Conservation (phyloP, 306 rosid species). For the Ormosia emarginata region DNA sequence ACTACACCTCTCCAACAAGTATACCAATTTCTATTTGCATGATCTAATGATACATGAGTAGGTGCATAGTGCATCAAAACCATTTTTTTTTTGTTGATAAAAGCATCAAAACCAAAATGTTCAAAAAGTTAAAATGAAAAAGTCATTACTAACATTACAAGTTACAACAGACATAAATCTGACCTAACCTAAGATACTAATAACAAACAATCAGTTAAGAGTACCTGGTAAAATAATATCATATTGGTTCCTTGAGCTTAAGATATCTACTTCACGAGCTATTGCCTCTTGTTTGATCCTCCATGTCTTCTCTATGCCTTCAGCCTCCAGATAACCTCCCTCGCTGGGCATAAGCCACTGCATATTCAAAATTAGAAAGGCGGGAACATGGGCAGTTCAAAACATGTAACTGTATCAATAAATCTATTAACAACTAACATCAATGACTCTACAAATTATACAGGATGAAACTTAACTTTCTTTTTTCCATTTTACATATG, state of each 20-base stretch:
- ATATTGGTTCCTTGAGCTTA: constrained; percentile 60
- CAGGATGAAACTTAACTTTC: background rate
- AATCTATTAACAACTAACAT: background rate
- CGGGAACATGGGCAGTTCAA: background rate
- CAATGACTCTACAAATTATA: background rate
- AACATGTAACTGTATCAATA: background rate
- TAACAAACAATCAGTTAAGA: constrained; percentile 14
- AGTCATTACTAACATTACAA: background rate
- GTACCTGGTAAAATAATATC: constrained; percentile 82
- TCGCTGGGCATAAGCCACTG: constrained; percentile 92
- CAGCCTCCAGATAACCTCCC: constrained; percentile 78
- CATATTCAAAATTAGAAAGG: constrained; percentile 4
- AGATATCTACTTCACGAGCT: constrained; percentile 62
- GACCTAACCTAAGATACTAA: background rate
- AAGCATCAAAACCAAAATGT: background rate
- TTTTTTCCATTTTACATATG: background rate
- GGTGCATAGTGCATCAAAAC: background rate
- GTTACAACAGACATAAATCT: background rate
- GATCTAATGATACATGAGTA: background rate
- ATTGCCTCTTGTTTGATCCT: constrained; percentile 70
- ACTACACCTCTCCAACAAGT: background rate
- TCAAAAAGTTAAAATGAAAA: background rate
- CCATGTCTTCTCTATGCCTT: constrained; percentile 85
- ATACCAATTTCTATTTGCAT: background rate
- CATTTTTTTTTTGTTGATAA: background rate